Evolutionary conservation across 805 yeast genomes (phyloP).

Genomic region (Candida insectorum): DNA sequence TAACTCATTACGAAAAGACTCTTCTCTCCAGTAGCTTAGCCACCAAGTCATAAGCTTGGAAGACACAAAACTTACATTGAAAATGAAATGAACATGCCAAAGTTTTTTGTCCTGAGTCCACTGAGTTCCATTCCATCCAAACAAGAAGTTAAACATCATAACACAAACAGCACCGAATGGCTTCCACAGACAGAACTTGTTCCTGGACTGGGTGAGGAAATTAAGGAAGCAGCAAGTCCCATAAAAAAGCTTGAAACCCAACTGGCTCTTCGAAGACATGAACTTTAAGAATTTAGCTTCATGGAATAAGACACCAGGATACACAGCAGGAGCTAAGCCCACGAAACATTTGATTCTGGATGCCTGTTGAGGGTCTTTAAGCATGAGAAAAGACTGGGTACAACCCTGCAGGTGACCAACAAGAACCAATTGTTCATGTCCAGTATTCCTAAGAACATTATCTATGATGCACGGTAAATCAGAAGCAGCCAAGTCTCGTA

Average conservation of each 20-base stretch:
- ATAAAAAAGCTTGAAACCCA: slow-evolving; percentile 50
- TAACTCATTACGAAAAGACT: slow-evolving; percentile 39
- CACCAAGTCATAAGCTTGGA: slow-evolving; percentile 90
- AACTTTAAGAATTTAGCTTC: slow-evolving; percentile 58
- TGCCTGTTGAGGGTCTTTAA: slow-evolving; percentile 41
- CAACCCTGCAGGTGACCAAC: slow-evolving; percentile 94
- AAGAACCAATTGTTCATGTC: slow-evolving; percentile 50
- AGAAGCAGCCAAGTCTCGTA: slow-evolving; percentile 72
- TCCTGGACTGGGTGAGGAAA: slow-evolving; percentile 60
- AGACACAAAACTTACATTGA: slow-evolving; percentile 82
- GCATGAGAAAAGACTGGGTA: slow-evolving; percentile 72
- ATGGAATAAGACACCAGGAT: slow-evolving; percentile 74
- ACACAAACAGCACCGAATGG: slow-evolving; percentile 66
- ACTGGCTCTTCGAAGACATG: slow-evolving; percentile 50
- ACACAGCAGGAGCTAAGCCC: slow-evolving; percentile 88
- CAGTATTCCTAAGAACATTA: slow-evolving; percentile 46
- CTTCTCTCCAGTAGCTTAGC: slow-evolving; percentile 47
- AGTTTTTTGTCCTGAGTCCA: slow-evolving; percentile 63
- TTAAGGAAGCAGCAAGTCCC: slow-evolving; percentile 82
- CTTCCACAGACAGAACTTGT: slow-evolving; percentile 29
- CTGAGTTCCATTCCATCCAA: slow-evolving; percentile 79
- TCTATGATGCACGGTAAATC: slow-evolving; percentile 77
- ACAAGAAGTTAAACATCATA: slow-evolving; percentile 79
- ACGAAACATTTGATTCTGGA: slow-evolving; percentile 63
- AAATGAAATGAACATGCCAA: slow-evolving; percentile 72